These are phyloP conservation scores for Fusarium vanettenii DNA, from an alignment of 2,329 filamentous ascomycete species.

Conservation along the genomic window DNA sequence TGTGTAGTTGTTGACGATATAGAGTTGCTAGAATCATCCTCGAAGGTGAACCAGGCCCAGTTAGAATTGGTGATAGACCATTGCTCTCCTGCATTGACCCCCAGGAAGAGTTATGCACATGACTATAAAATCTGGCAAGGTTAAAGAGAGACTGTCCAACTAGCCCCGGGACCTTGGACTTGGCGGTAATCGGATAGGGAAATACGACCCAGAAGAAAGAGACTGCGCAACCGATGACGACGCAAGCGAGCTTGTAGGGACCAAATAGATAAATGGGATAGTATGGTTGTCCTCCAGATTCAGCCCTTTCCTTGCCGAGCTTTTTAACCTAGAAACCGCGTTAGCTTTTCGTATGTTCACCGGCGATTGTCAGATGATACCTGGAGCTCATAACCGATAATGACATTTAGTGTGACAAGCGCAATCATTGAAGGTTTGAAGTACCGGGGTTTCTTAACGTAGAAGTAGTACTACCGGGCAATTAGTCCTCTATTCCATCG, in stretches of 20 bases:
- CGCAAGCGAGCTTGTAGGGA: conserved; percentile 19
- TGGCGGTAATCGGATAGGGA: conserved; percentile 23
- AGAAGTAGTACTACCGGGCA: conserved; percentile 10
- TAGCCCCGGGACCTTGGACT: conserved; percentile 19
- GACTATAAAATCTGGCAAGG: conserved; percentile 19
- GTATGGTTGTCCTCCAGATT: conserved; percentile 18
- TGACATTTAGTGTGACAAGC: conserved; percentile 21
- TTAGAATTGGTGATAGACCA: background rate
- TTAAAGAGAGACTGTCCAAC: conserved; percentile 13
- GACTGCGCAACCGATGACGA: conserved; percentile 14
- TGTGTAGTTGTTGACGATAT: background rate
- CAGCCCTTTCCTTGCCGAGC: conserved; percentile 3
- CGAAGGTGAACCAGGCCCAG: background rate
- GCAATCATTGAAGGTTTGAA: conserved; percentile 20
- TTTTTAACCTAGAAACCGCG: conserved; percentile 5
- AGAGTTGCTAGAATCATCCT: background rate
- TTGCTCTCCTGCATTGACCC: conserved; percentile 2
- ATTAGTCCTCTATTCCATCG: background rate
- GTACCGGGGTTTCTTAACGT: conserved; percentile 21
- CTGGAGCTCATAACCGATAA: conserved; percentile 27
- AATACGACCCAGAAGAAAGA: conserved; percentile 28
- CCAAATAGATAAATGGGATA: conserved; percentile 22
- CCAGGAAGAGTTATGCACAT: conserved; percentile 11
- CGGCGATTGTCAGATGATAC: background rate
- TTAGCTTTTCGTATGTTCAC: background rate